Evolutionary conservation across 192 early-diverging fungal genomes (phyloP), one percentile per base, ranked within the genome.

Genomic region (Phycomyces nitens): DNA sequence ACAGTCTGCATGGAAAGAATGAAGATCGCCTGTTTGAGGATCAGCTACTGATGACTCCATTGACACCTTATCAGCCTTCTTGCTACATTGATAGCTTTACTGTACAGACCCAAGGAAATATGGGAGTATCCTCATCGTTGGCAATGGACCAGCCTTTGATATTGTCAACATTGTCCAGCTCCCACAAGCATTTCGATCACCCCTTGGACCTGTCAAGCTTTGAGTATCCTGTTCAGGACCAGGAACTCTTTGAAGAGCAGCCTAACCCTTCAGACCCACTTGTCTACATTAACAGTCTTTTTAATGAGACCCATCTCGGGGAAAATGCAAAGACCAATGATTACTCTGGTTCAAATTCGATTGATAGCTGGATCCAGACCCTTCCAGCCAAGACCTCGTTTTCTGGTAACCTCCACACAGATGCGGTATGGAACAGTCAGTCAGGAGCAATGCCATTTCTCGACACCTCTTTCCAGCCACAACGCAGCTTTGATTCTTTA

Each of bases 41-140:
- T 5, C 41, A 26, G 16, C 38, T 63, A 27, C 27, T 63, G 16
- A 63, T 42, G 52, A 63, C 62, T 22, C 62, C 62, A 8, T 22
- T 54, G 2, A 63, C 62, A 24, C 52, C 62, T 21, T 59, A 59
- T 22, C 57, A 59, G 38, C 22, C 41, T 22, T 41, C 57, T 42
- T 54, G 51, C 38, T 29, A 53, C 21, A 51, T 41, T n/a, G 53
- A 51, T 27, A 12, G 22, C 34, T 47, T 50, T 21, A 61, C 18
- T 15, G 21, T 39, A 22, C 39, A 24, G 42, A 20, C 21, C 34
- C 38, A 42, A 20, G 22, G n/a, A 40, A 22, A 24, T 59, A 6
- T 12, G 38, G 57, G 21, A 59, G 34, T 22, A 24, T 22, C 21
- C n/a, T 41, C 21, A 18, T 22, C 27, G 21, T 18, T 39, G 16